phyloP scores from a whole-genome alignment of 2,329 filamentous ascomycete genomes.

The Colletotrichum cuscutae region DNA sequence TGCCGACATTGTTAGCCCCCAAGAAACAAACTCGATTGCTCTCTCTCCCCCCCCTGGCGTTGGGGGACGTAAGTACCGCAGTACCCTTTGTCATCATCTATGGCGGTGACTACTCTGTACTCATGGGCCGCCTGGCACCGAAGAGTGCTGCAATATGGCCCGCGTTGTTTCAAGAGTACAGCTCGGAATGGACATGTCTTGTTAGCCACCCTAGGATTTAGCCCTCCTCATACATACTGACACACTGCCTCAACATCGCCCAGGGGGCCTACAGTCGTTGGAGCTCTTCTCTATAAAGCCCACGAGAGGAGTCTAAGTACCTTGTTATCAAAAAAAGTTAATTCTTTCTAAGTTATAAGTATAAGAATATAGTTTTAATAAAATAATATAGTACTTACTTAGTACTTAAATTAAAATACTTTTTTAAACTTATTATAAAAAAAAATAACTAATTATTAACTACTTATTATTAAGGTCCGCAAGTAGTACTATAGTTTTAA shows the following conservation, averaged over 20 bases:
- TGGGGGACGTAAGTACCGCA: neutral
- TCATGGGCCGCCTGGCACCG: constrained; percentile 3
- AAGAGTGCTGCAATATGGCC: neutral
- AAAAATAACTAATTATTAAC: no score
- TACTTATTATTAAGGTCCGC: no score
- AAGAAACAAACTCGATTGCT: neutral
- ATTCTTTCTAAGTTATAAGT: no score
- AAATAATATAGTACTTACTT: no score
- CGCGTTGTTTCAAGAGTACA: constrained; percentile 25
- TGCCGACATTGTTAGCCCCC: neutral
- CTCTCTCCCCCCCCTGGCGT: neutral
- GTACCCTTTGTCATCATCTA: constrained; percentile 2
- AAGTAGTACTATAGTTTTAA: no score
- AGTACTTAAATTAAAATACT: no score
- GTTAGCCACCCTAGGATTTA: neutral
- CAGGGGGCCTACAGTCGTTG: neutral
- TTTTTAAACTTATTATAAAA: no score
- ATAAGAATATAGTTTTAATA: no score
- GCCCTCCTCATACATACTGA: neutral
- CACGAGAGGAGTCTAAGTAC: neutral
- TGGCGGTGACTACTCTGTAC: neutral
- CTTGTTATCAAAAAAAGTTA: no score
- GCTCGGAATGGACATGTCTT: constrained; percentile 8
- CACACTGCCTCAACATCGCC: neutral
- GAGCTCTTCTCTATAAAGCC: neutral